Evolutionary conservation across 805 yeast species (phyloP).

Genomic region (Saccharomycopsis babjevae): DNA sequence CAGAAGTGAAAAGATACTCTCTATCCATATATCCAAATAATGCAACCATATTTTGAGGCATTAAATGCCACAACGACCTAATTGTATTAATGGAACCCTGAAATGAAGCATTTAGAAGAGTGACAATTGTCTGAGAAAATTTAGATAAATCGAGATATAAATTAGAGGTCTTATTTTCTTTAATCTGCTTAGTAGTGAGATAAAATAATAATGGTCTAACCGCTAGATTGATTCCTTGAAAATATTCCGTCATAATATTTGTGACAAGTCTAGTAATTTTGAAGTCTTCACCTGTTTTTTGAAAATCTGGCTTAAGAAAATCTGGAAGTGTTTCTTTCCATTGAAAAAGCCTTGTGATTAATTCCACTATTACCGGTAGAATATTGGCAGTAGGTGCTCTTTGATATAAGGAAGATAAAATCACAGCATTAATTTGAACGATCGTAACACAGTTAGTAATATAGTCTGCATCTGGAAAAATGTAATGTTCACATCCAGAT

Average conservation of each 20-base stretch:
- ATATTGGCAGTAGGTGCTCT: constrained; percentile 70
- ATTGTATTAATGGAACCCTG: constrained; percentile 74
- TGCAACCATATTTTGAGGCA: constrained; percentile 76
- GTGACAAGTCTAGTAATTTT: constrained; percentile 57
- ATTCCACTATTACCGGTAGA: constrained; percentile 59
- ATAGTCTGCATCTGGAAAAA: constrained; percentile 71
- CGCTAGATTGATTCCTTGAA: constrained; percentile 72
- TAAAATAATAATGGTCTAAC: constrained; percentile 70
- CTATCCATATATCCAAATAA: constrained; percentile 82
- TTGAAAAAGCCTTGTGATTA: constrained; percentile 52
- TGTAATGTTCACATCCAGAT: constrained; percentile 48
- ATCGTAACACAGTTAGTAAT: constrained; percentile 69
- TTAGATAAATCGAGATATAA: constrained; percentile 54
- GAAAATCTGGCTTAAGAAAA: constrained; percentile 54
- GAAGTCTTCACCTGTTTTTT: constrained; percentile 34
- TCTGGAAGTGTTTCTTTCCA: constrained; percentile 63
- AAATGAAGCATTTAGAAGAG: constrained; percentile 63
- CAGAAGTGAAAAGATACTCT: constrained; percentile 67
- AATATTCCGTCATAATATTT: constrained; percentile 72
- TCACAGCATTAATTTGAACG: constrained; percentile 68
- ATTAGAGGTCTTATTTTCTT: constrained; percentile 35
- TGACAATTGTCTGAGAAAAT: constrained; percentile 58
- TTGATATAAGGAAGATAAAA: constrained; percentile 58
- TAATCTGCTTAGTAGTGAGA: constrained; percentile 59
- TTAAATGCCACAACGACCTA: constrained; percentile 60